Conservation (phyloP, 2,329 filamentous ascomycete genomes). For the Claviceps spartinae region DNA sequence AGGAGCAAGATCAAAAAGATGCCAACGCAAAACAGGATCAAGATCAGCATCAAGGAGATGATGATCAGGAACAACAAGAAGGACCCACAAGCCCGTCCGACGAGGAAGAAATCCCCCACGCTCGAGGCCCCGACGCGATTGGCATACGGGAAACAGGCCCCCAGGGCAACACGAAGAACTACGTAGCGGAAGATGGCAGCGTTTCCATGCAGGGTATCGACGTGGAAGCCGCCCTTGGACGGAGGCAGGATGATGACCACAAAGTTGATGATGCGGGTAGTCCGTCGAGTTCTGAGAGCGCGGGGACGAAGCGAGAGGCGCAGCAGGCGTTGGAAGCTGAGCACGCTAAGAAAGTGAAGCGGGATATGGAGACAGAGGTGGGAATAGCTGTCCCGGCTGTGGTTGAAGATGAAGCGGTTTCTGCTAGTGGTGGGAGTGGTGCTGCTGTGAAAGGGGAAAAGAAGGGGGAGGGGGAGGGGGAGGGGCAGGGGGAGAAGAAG, state of each 20-base stretch:
- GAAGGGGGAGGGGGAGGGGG: neutral
- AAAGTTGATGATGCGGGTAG: constrained; percentile 12
- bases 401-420: neutral
- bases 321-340: constrained; percentile 31
- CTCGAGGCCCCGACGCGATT: constrained; percentile 70
- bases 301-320: constrained; percentile 42
- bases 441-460: neutral
- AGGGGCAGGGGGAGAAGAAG: no score
- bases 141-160: constrained; percentile 79
- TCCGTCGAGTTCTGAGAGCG: constrained; percentile 18
- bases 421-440: neutral
- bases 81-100: constrained; percentile 26
- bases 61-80: constrained; percentile 12
- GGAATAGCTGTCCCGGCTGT: neutral
- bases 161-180: constrained; percentile 35
- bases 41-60: neutral
- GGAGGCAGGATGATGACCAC: constrained; percentile 25
- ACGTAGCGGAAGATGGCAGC: constrained; percentile 24
- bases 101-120: constrained; percentile 59
- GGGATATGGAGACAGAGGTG: constrained; percentile 14
- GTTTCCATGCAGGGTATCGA: constrained; percentile 43
- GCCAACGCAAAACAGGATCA: no score
- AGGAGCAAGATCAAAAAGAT: neutral
- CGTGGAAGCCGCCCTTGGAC: constrained; percentile 46
- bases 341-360: constrained; percentile 36